Base-by-base conservation (phyloP, 305 asterid genomes). In the Fraxinus xanthoxyloides region DNA sequence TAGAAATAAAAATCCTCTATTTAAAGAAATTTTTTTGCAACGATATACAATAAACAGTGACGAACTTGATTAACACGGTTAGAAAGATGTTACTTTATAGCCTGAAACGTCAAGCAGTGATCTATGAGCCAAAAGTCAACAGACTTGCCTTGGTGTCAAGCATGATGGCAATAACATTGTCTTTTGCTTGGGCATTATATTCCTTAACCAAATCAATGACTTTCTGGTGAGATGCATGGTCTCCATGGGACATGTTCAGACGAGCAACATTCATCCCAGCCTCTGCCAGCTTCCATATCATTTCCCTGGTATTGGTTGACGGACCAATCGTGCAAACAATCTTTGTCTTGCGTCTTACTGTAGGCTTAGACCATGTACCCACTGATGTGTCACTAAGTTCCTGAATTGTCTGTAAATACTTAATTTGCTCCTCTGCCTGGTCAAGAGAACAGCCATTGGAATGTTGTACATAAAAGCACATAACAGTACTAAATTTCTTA, bases 251-350 rank as follows among this genome's bases (percentile, higher is more conserved):
- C 99, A 96, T 96, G 82, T 96, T 96, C 74, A 96, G 85, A 77
- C 98, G 97, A 35, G 99, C 99, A 80, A 96, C 99, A 86, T 96
- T 96, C 99, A 96, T 96, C 84, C 99, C 99, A 74, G 99, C 98
- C 89, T 96, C 99, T 28, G 99, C 99, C 85, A 96, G 87, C 89
- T 96, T 96, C 99, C 99, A 96, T 83, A 96, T 96, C 98, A 94
- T 94, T 82, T 96, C 99, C 87, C 79, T 90, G 13, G 98, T 91
- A 89, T 96, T 83, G 76, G 98, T 92, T 40, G 99, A 96, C 35
- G 98, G 99, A 43, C 99, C 99, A 80, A 96, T 96, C 19, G 99
- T 96, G 92, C 99, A 96, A 63, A 94, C 98, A 84, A 94, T 96
- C 89, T 96, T 96, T 70, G 99, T 96, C 93, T 96, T 96, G 67